Base-by-base conservation (phyloP, 2,329 filamentous ascomycete genomes). In the Colletotrichum cereale region DNA sequence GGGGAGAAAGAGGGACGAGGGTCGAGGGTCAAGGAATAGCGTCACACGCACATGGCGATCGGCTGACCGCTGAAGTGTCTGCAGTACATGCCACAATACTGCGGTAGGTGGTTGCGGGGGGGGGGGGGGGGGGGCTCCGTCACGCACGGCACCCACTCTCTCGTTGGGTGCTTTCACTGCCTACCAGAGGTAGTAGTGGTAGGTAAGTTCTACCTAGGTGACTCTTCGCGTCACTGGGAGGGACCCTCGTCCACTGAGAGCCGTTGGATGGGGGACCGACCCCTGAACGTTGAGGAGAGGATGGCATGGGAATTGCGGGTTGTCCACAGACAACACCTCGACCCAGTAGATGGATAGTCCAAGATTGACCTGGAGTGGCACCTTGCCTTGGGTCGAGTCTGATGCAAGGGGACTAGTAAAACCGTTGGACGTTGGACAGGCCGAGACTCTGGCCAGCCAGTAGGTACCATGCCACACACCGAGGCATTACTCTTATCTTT, bases 21-120 rank as follows among this genome's bases (percentile, higher is more conserved):
- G n/a, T n/a, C n/a, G n/a, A n/a, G n/a, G 18, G 40, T 12, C 57
- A 18, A 29, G n/a, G 31, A 12, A 48, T 62, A 61, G 58, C 44
- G 60, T 62, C 60, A 62, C 44, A 62, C 60, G 60, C 31, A 24
- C 34, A 48, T 34, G 36, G 44, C 29, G 60, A 62, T 62, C 60
- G 60, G 60, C 60, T 62, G 60, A 62, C 60, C 44, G 60, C 44
- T 52, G 60, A 21, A 31, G 31, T 50, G 31, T 56, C 21, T 56
- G 5, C 21, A 38, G 53, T 10, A n/a, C 34, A 38, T 7, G 5
- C 16, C 2, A 38, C 10, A n/a, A 21, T 44, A 44, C 31, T 16
- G 11, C 18, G 34, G 21, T 55, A 55, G 31, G 52, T 12, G n/a
- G 53, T 24, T 44, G 57, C 40, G 40, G 56, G 56, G 26, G 53